phyloP scores from a whole-genome alignment of 2,329 filamentous ascomycete species.

The Raffaelea albimanens region DNA sequence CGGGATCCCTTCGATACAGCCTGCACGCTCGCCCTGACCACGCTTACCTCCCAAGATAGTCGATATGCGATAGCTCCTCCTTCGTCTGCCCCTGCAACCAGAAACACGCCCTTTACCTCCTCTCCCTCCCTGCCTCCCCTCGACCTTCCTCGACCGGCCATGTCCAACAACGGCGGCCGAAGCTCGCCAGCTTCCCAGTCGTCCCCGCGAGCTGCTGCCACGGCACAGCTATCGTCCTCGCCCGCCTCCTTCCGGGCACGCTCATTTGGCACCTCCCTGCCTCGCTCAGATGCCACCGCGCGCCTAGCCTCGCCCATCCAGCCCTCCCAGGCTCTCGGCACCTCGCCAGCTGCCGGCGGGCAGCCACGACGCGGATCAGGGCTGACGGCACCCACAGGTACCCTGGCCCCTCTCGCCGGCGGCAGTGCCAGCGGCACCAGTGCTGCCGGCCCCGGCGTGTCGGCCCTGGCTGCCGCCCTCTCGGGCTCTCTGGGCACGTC shows the following conservation, averaged over 20 bases:
- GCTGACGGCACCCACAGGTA: conserved; percentile 35
- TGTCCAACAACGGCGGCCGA: conserved; percentile 11
- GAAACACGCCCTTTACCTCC: neutral
- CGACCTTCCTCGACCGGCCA: neutral
- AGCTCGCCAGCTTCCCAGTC: conserved; percentile 12
- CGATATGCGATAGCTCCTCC: no score
- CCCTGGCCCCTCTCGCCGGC: conserved; percentile 56
- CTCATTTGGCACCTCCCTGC: conserved; percentile 40
- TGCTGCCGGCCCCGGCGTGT: conserved; percentile 68
- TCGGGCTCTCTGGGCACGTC: conserved; percentile 63
- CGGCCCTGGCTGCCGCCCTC: conserved; percentile 80
- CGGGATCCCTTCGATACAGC: no score
- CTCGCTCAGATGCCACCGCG: conserved; percentile 51
- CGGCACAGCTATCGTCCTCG: conserved; percentile 35
- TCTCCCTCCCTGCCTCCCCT: neutral
- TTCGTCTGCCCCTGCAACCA: no score
- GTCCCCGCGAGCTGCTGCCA: conserved; percentile 20
- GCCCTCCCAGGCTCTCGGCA: conserved; percentile 23
- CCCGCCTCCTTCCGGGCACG: conserved; percentile 35
- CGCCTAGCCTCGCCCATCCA: conserved; percentile 50
- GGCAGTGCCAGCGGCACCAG: conserved; percentile 54
- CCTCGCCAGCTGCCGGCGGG: conserved; percentile 14
- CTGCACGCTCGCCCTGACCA: no score
- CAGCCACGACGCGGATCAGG: conserved; percentile 1
- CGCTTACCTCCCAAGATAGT: no score